phyloP scores from a whole-genome alignment of 2,329 filamentous ascomycete genomes.

The Neopestalotiopsis sp. region DNA sequence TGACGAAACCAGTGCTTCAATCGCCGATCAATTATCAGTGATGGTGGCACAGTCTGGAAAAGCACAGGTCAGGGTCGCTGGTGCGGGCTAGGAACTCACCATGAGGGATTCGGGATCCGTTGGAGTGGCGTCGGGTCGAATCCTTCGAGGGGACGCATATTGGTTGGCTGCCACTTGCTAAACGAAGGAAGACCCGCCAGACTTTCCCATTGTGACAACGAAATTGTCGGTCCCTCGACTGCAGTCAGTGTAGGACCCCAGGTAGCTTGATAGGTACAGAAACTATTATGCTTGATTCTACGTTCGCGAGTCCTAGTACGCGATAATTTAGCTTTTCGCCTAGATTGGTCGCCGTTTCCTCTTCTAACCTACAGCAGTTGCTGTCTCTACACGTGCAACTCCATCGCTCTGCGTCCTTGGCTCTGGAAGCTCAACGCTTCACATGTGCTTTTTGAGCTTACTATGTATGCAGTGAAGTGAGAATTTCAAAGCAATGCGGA shows the following conservation, averaged over 20 bases:
- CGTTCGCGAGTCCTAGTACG: neutral
- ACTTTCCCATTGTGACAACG: neutral
- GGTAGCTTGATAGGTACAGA: neutral
- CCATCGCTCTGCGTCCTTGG: neutral
- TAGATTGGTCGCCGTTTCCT: neutral
- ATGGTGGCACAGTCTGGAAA: conserved; percentile 3
- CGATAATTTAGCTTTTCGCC: neutral
- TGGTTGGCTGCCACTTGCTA: neutral
- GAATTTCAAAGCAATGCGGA: neutral
- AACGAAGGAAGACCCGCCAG: neutral
- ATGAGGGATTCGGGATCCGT: neutral
- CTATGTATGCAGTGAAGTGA: neutral
- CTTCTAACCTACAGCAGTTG: neutral
- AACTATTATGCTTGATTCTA: neutral
- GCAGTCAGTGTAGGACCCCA: too few species aligned
- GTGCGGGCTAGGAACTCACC: neutral
- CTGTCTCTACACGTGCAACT: neutral
- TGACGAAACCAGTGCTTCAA: neutral
- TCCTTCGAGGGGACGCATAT: neutral
- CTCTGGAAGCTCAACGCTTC: neutral
- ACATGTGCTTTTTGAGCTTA: neutral
- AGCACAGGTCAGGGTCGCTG: neutral
- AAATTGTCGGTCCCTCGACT: neutral
- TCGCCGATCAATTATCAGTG: neutral
- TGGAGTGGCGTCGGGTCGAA: neutral